Evolutionary conservation across 1,284 basidiomycete species (phyloP).

Genomic region (Ceratobasidium sp.): DNA sequence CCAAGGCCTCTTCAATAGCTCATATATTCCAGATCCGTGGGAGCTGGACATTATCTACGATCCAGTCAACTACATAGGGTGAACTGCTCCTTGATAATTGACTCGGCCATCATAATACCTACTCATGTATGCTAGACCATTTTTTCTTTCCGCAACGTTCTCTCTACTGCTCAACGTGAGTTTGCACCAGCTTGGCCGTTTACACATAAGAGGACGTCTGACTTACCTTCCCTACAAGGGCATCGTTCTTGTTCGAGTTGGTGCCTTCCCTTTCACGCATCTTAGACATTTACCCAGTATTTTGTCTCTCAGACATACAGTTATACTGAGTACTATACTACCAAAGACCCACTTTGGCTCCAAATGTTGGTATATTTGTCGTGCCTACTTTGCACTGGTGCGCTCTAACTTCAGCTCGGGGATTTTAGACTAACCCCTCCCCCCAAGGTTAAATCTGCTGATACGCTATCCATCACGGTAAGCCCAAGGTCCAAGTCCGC

Average conservation of each 20-base stretch:
- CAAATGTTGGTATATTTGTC: slow-evolving; percentile 14
- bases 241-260: slow-evolving; percentile 23
- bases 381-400: slow-evolving; percentile 18
- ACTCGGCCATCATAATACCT: not conserved
- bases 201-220: too few species aligned
- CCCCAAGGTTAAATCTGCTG: slow-evolving; percentile 18
- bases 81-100: too few species aligned
- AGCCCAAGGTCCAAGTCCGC: not conserved
- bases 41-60: slow-evolving; percentile 19
- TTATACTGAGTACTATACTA: slow-evolving; percentile 14
- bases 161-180: slow-evolving; percentile 20
- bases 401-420: not conserved
- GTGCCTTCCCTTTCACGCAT: not conserved
- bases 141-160: slow-evolving; percentile 8
- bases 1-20: slow-evolving; percentile 18
- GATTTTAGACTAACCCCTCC: not conserved
- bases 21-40: slow-evolving; percentile 1
- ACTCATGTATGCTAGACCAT: too few species aligned
- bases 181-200: not conserved
- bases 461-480: slow-evolving; percentile 1
- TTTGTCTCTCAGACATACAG: slow-evolving; percentile 12
- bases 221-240: not conserved
- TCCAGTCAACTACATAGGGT: slow-evolving; percentile 23
- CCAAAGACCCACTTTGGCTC: slow-evolving; percentile 5
- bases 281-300: too few species aligned